These are phyloP conservation scores for Globisporangium viniferum DNA, from an alignment of 352 stramenopile species.

Conservation along the genomic window DNA sequence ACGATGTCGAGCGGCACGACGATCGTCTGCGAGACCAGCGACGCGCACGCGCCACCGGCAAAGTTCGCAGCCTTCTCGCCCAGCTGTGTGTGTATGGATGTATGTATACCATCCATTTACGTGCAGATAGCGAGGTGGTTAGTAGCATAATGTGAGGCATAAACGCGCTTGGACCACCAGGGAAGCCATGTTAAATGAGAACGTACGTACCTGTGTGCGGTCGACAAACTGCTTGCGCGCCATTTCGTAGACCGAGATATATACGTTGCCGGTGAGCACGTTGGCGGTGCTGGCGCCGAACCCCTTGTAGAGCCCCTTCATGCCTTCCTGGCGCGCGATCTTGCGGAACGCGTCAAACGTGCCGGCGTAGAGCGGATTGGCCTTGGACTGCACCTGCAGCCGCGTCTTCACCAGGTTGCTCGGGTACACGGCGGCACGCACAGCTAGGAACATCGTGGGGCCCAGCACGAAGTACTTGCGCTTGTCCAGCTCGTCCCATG, in stretches of 20 bases:
- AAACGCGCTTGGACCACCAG: background rate
- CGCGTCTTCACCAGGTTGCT: constrained; percentile 88
- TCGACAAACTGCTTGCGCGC: constrained; percentile 68
- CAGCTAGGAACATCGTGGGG: constrained; percentile 75
- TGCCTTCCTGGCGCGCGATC: constrained; percentile 74
- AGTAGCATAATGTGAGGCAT: background rate
- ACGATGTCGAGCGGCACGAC: constrained; percentile 88
- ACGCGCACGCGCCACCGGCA: constrained; percentile 66
- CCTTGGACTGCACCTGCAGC: constrained; percentile 79
- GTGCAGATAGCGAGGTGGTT: background rate
- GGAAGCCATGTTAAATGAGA: constrained; percentile 2
- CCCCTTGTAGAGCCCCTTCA: constrained; percentile 82
- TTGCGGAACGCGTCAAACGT: constrained; percentile 84
- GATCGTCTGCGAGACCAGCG: constrained; percentile 81
- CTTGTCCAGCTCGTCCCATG: constrained; percentile 90
- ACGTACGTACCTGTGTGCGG: constrained; percentile 37
- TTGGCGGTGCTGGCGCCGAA: constrained; percentile 86
- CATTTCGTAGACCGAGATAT: constrained; percentile 88
- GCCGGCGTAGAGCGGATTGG: constrained; percentile 67
- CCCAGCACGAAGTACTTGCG: constrained; percentile 83
- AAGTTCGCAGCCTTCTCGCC: constrained; percentile 77
- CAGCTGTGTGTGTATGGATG: constrained; percentile 17
- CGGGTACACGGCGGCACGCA: constrained; percentile 83
- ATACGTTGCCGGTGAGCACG: constrained; percentile 85
- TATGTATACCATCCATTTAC: background rate